Percentiles rank a stretch among this genome's conserved stretches.
phyloP scores from a whole-genome alignment of 1,284 basidiomycete genomes.

The Sparassis latifolia region DNA sequence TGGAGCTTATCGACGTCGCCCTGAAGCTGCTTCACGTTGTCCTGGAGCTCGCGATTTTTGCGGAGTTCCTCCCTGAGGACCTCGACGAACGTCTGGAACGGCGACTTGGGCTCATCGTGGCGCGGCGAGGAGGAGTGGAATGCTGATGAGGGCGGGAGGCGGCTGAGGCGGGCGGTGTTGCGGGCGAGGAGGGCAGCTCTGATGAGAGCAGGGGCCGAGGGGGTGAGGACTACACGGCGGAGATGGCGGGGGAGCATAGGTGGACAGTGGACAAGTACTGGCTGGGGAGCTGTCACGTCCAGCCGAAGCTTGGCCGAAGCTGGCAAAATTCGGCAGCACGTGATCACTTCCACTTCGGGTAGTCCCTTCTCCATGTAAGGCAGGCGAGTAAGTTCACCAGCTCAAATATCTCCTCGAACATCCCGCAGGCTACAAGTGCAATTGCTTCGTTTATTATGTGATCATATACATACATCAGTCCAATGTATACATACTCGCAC shows the following conservation, averaged over 20 bases:
- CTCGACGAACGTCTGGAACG: conserved; percentile 94
- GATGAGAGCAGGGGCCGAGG: conserved; percentile 21
- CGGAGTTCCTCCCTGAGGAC: conserved; percentile 87
- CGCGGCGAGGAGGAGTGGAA: conserved; percentile 67
- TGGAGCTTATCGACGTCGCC: conserved; percentile 97
- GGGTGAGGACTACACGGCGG: conserved; percentile 19
- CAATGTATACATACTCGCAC: too few relatives aligned
- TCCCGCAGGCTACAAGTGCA: too few relatives aligned
- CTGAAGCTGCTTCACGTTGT: conserved; percentile 94
- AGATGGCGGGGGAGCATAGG: conserved; percentile 26
- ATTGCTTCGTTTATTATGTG: too few relatives aligned
- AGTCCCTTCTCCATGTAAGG: too few relatives aligned
- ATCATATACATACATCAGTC: too few relatives aligned
- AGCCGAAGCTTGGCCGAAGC: too few relatives aligned
- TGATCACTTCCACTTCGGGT: too few relatives aligned
- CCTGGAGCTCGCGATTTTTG: conserved; percentile 93
- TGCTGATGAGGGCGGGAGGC: neutral
- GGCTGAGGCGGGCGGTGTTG: conserved; percentile 9
- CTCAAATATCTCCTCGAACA: too few relatives aligned
- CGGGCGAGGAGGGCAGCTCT: conserved; percentile 16
- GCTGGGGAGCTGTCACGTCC: too few relatives aligned
- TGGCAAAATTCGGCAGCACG: too few relatives aligned
- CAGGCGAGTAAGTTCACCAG: too few relatives aligned
- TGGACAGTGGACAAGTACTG: too few relatives aligned
- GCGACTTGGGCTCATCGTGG: conserved; percentile 72